Evolutionary conservation across 371 early-diverging fungal species (phyloP), one percentile per base, ranked within the genome.

Genomic region (Saksenaea oblongispora): DNA sequence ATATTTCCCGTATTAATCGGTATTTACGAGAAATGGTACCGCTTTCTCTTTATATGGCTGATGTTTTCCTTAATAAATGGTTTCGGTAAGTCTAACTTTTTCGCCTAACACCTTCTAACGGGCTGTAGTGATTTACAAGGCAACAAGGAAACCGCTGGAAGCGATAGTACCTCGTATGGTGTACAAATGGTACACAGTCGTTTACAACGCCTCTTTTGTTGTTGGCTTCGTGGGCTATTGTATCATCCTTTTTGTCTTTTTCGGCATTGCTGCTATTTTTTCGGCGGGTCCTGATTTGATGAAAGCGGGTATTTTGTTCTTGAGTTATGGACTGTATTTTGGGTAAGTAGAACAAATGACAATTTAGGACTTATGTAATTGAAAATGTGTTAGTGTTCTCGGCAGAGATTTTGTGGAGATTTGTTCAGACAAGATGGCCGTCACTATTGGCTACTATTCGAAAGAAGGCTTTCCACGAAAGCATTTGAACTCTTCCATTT

Each of bases 381-480:
- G 27, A 22, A 54, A 18, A 27, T 63, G 51, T n/a, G 13, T 13
- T 61, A 89, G 88, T 59, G 87, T 90, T 7, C 80, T 93, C 44
- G 89, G 91, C 47, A 84, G 93, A 36, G 93, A 95, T 75, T 88
- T 91, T 75, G 95, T 93, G 0, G 95, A 93, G 64, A 85, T 92
- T 22, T 88, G 93, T 53, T 80, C 89, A 2, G 92, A 92, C 66
- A 81, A 89, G 34, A 95, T 94, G 95, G 93, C 93, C 17, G 73
- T 88, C 3, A 86, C 88, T 10, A 82, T 92, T 69, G 95, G 93
- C 17, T 89, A 88, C 70, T 88, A 89, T 63, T 84, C 82, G 55
- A 83, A 88, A 66, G 88, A 87, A 41, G 90, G 89, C 13, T 72
- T 90, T 24, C 89, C 90, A 8, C 80, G 76, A 27, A 90, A 89